A percentile compares a stretch with the other conserved stretches of the same genome.
Conservation (phyloP, 164 flowering plant genomes). For the Umbellularia californica region DNA sequence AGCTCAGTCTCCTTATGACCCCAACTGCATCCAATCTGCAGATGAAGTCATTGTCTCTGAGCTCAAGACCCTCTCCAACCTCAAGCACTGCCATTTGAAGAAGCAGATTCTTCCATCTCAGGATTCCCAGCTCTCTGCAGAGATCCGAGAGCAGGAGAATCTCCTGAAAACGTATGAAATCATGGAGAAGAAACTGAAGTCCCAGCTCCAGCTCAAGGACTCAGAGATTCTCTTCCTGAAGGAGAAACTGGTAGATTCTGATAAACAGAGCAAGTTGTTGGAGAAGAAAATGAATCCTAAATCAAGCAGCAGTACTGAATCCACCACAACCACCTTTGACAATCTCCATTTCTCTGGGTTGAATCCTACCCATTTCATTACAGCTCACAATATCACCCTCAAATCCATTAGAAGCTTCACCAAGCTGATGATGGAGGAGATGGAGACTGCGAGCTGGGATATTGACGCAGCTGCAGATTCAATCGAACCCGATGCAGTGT, state of each 20-base stretch:
- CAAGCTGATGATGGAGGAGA: slow-evolving; percentile 56
- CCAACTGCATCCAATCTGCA: slow-evolving; percentile 53
- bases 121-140: slow-evolving; percentile 59
- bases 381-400: slow-evolving; percentile 39
- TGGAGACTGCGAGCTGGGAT: slow-evolving; percentile 76
- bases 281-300: slow-evolving; percentile 54
- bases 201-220: slow-evolving; percentile 40
- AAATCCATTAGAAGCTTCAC: slow-evolving; percentile 62
- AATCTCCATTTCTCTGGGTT: slow-evolving; percentile 37
- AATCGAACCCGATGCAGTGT: slow-evolving; percentile 32
- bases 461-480: slow-evolving; percentile 47
- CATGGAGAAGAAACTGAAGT: slow-evolving; percentile 53
- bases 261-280: slow-evolving; percentile 30
- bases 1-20: slow-evolving; percentile 78
- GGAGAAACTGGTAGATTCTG: slow-evolving; percentile 29
- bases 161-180: slow-evolving; percentile 70
- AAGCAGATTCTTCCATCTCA: slow-evolving; percentile 68
- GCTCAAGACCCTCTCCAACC: slow-evolving; percentile 55
- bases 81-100: slow-evolving; percentile 58
- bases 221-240: slow-evolving; percentile 30
- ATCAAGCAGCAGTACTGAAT: slow-evolving; percentile 30
- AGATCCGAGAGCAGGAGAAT: slow-evolving; percentile 80
- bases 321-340: slow-evolving; percentile 30
- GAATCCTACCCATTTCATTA: slow-evolving; percentile 47
- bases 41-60: slow-evolving; percentile 71